A percentile compares a stretch with the other conserved stretches of the same genome.
Conservation (phyloP, 192 early-diverging fungal species). For the Umbelopsis sp. region DNA sequence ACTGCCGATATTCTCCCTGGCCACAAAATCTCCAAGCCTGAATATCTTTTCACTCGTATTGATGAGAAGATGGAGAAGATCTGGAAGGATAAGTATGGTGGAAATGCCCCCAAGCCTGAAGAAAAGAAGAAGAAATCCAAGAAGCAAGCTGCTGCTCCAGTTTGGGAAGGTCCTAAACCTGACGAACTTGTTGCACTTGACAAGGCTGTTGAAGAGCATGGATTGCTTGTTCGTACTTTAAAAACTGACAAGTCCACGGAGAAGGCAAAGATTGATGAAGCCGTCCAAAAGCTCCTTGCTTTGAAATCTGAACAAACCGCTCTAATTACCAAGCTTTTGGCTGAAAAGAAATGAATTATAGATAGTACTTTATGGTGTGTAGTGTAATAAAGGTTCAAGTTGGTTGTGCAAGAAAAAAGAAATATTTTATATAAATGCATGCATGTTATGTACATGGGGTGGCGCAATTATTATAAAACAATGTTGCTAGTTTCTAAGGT, state of each 20-base stretch:
- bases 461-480: no score
- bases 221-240: conserved; percentile 54
- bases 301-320: conserved; percentile 46
- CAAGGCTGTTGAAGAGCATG: conserved; percentile 53
- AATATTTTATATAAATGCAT: neutral
- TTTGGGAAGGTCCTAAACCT: conserved; percentile 51
- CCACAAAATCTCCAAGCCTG: conserved; percentile 83
- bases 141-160: conserved; percentile 31
- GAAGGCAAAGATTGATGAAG: conserved; percentile 40
- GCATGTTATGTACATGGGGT: neutral
- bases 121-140: conserved; percentile 36
- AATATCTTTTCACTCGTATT: conserved; percentile 91
- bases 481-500: no score
- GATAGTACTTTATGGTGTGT: neutral
- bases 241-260: conserved; percentile 59
- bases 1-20: conserved; percentile 75
- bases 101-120: conserved; percentile 44
- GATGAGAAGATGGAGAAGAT: conserved; percentile 83
- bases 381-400: neutral
- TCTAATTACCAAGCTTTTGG: conserved; percentile 46
- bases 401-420: neutral
- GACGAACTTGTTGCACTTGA: conserved; percentile 53
- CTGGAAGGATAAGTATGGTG: conserved; percentile 81
- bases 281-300: conserved; percentile 44
- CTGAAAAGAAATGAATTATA: conserved; percentile 31